phyloP scores from a whole-genome alignment of 2,329 filamentous ascomycete species.

The Curvularia lunata region DNA sequence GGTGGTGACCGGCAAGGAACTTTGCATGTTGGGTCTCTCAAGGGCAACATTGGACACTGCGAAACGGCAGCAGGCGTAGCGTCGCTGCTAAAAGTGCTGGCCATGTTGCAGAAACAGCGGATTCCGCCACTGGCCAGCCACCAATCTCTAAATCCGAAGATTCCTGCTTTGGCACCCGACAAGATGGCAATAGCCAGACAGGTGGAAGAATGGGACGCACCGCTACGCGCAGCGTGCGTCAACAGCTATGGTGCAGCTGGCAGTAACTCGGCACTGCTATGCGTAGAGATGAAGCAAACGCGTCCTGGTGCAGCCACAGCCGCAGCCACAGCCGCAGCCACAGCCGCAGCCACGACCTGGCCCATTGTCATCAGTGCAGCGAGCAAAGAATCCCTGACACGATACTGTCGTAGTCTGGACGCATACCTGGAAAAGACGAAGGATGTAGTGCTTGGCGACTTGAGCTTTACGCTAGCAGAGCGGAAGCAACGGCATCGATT shows the following conservation, averaged over 20 bases:
- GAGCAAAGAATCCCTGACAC: slow-evolving; percentile 1
- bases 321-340: not conserved
- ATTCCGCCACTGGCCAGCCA: slow-evolving; percentile 23
- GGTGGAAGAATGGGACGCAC: slow-evolving; percentile 10
- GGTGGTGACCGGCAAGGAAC: slow-evolving; percentile 6
- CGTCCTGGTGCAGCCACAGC: not conserved
- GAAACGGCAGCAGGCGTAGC: slow-evolving; percentile 46
- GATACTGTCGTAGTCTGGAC: slow-evolving; percentile 1
- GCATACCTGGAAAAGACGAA: not conserved
- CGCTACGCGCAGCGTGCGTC: slow-evolving; percentile 34
- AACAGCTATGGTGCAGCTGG: slow-evolving; percentile 51
- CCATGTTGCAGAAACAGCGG: slow-evolving; percentile 22
- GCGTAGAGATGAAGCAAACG: slow-evolving; percentile 12
- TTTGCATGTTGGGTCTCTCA: slow-evolving; percentile 41
- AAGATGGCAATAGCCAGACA: slow-evolving; percentile 14
- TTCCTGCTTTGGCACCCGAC: slow-evolving; percentile 19
- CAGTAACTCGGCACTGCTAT: slow-evolving; percentile 23
- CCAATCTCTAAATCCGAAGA: slow-evolving; percentile 28
- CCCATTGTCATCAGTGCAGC: slow-evolving; percentile 5
- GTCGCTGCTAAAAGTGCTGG: slow-evolving; percentile 30
- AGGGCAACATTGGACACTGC: slow-evolving; percentile 45
- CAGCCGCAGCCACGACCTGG: not conserved
- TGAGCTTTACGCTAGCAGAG: slow-evolving; percentile 4
- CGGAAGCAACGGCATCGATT: slow-evolving; percentile 5
- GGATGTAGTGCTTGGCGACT: not conserved